Evolutionary conservation across 2,329 filamentous ascomycete genomes (phyloP), one percentile per base, ranked within the genome.

Genomic region (Sarocladium kiliense): DNA sequence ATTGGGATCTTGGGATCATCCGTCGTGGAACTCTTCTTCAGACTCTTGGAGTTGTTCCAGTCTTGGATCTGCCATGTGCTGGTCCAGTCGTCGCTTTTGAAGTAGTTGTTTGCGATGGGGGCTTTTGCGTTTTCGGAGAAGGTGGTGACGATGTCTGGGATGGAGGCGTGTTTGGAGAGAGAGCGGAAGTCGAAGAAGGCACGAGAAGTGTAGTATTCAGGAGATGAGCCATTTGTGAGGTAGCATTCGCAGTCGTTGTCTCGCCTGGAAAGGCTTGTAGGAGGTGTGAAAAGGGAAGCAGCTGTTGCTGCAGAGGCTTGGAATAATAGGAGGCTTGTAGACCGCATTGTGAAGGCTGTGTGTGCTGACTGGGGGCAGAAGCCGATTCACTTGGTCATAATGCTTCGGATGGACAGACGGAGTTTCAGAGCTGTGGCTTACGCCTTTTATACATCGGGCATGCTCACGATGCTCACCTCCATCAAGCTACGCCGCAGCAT

Each of bases 101-200:
- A 77, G 61, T 70, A 77, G 47, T 66, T 59, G 63, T 71, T 76
- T 2, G 71, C 70, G 2, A 63, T 53, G 2, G 58, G 53, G 1
- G 71, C 71, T 2, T 56, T 57, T 4, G 66, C 53, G 56, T 62
- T 70, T 27, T 61, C 56, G 3, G 63, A 58, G 55, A 69, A 64
- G 4, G 55, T 50, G 1, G 37, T 26, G 49, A 74, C 59, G 44
- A 66, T 60, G 7, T 61, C 53, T 1, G 74, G 71, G 9, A 71
- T 66, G 45, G 63, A 59, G 3, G 72, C 74, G 55, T 76, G 71
- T 23, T 74, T 60, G 2, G 64, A 41, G 19, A 77, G 70, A 37
- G 64, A 65, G 45, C 77, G 68, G 59, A 79, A 81, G 64, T 81
- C 78, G 59, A 75, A 77, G 66, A 81, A 80, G 36, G 65, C 61